Percentiles rank a stretch among this genome's conserved stretches.
Conservation (phyloP, 208 protist species). For the Tritrichomonas musculus region DNA sequence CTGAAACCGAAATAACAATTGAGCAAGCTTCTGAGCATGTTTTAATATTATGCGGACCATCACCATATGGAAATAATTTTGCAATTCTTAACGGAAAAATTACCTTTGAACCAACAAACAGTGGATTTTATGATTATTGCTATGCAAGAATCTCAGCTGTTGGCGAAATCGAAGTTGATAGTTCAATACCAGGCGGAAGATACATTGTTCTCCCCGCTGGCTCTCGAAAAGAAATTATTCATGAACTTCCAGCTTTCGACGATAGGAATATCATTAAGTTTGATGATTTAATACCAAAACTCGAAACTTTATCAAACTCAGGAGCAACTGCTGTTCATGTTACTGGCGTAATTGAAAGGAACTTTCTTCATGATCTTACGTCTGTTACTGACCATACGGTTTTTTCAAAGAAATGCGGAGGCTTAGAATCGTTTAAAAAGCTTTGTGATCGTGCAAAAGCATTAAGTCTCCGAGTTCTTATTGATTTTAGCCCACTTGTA, state of each 20-base stretch:
- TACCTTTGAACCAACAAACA: background rate
- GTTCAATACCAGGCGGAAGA: background rate
- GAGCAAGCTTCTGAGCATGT: background rate
- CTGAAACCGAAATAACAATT: background rate
- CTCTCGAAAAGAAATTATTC: background rate
- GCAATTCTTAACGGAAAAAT: too few species aligned
- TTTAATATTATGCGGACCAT: background rate
- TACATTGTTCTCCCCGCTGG: background rate
- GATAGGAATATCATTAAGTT: background rate
- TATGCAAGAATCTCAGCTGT: background rate
- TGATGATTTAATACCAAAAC: background rate
- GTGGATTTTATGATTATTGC: background rate
- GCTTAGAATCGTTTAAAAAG: background rate
- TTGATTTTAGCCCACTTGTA: constrained; percentile 1
- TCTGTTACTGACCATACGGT: background rate
- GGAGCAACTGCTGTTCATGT: constrained; percentile 12
- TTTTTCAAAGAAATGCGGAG: constrained; percentile 12
- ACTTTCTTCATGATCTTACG: background rate
- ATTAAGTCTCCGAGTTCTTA: background rate
- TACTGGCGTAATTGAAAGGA: background rate
- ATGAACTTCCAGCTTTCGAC: constrained; percentile 27
- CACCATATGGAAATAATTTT: background rate
- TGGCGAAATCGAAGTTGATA: background rate
- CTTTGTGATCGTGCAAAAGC: background rate
- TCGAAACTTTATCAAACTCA: background rate